Percentiles rank a stretch among this genome's conserved stretches.
Evolutionary conservation across 1,284 basidiomycete genomes (phyloP).

Genomic region (Leccinum brunneo-olivaceum): DNA sequence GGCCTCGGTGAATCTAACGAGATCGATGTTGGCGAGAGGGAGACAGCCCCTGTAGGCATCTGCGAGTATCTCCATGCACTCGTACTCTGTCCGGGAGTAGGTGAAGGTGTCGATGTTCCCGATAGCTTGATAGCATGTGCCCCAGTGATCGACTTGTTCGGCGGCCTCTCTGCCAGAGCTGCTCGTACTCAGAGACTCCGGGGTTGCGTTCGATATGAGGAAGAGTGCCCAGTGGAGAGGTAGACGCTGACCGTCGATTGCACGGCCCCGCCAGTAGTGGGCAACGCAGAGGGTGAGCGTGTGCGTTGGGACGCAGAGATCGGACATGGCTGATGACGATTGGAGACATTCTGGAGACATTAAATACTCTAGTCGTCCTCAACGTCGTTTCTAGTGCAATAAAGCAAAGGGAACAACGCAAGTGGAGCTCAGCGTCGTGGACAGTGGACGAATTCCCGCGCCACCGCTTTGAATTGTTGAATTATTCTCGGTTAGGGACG

Average conservation of each 20-base stretch:
- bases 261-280: slow-evolving; percentile 26
- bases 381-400: slow-evolving; percentile 7
- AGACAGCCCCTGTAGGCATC: slow-evolving; percentile 26
- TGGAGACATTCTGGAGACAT: not conserved
- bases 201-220: slow-evolving; percentile 21
- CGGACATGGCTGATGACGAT: slow-evolving; percentile 14
- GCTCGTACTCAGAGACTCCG: slow-evolving; percentile 18
- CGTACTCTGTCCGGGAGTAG: slow-evolving; percentile 24
- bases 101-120: slow-evolving; percentile 27
- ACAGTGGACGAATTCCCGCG: slow-evolving; percentile 22
- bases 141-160: slow-evolving; percentile 26
- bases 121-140: slow-evolving; percentile 25
- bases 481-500: not conserved
- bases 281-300: slow-evolving; percentile 26
- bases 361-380: slow-evolving; percentile 14
- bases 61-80: slow-evolving; percentile 29
- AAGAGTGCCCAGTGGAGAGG: slow-evolving; percentile 31
- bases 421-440: slow-evolving; percentile 1
- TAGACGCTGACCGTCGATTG: slow-evolving; percentile 18
- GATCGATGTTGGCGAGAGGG: slow-evolving; percentile 18
- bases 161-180: slow-evolving; percentile 21
- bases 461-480: slow-evolving; percentile 15
- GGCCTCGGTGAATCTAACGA: slow-evolving; percentile 9
- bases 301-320: slow-evolving; percentile 12
- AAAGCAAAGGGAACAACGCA: slow-evolving; percentile 17